phyloP scores from a whole-genome alignment of 2,329 filamentous ascomycete genomes.

The Paraphaeosphaeria sporulosa region DNA sequence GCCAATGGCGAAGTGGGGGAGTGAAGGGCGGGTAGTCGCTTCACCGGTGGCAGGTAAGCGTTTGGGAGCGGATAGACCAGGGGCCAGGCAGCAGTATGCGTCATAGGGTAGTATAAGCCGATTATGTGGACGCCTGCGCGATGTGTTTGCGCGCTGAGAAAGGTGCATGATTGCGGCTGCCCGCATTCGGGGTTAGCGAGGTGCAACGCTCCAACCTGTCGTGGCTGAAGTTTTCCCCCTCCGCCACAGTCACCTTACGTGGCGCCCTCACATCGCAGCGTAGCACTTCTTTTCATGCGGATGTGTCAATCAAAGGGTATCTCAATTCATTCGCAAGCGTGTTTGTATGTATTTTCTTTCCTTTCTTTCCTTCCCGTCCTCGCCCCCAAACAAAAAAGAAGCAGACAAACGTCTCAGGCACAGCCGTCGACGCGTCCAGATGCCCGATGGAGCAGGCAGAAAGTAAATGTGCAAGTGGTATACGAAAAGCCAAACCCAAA shows the following conservation, averaged over 20 bases:
- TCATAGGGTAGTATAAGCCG: too few species aligned
- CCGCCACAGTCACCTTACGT: background rate
- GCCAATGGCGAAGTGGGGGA: background rate
- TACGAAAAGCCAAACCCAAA: background rate
- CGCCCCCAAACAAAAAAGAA: background rate
- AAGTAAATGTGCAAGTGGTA: background rate
- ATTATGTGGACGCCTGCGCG: too few species aligned
- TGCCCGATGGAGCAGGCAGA: background rate
- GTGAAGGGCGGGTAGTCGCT: background rate
- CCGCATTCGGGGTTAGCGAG: background rate
- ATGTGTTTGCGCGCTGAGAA: too few species aligned
- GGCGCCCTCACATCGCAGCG: background rate
- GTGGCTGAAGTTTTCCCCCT: background rate
- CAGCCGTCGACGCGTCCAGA: conserved; percentile 21
- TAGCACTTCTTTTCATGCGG: background rate
- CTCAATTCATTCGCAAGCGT: conserved; percentile 1
- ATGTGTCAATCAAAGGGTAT: background rate
- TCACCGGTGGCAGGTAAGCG: background rate
- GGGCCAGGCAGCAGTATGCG: background rate
- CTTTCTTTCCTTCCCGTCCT: background rate
- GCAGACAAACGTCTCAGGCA: conserved; percentile 19
- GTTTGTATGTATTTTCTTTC: background rate
- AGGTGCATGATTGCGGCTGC: too few species aligned
- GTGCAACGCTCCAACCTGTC: background rate
- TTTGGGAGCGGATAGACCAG: background rate